Evolutionary conservation across 257 asterid genomes (phyloP), one percentile per base, ranked within the genome.

Genomic region (Solanum medicagineum): DNA sequence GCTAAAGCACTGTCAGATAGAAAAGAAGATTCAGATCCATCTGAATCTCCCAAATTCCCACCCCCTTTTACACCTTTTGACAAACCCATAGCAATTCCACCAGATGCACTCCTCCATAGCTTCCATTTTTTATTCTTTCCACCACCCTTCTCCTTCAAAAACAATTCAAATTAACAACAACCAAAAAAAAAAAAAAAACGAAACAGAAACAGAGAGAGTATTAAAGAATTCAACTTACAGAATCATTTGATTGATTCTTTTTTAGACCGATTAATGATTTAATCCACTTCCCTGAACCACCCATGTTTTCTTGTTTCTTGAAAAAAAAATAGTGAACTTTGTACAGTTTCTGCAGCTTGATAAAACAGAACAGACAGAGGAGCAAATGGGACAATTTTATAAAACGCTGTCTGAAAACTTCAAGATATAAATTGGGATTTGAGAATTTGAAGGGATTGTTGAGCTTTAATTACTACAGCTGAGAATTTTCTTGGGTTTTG

Each of bases 91-190:
- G 89, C 83, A 17, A 91, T 86, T 26, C 97, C 96, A 10, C 93
- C 96, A 1, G 99, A 93, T 8, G 91, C 90, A 85, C 92, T 95
- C 92, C 98, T 91, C 99, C 99, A 97, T 10, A 97, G 93, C 96
- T 86, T 94, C 99, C 99, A 95, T 82, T 90, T 97, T 80, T 89
- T 92, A 75, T 90, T 90, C 87, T 93, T 95, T n/a, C 91, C 94
- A 57, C 92, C 90, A 54, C 85, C 92, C 86, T 93, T 93, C 55
- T 89, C 95, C 94, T 91, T 68, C 86, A 87, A 63, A 69, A 26
- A 82, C 55, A 42, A 70, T 19, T 44, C 32, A 55, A 74, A 70
- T 79, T 12, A 8, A 69, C 6, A 40, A 66, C 14, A 14, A 59
- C 45, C 26, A 2, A 8, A 1, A 75, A 9, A 7, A 20, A 75